Evolutionary conservation across 352 stramenopile genomes (phyloP), one percentile per base, ranked within the genome.

Genomic region (Achlya hypogyna): DNA sequence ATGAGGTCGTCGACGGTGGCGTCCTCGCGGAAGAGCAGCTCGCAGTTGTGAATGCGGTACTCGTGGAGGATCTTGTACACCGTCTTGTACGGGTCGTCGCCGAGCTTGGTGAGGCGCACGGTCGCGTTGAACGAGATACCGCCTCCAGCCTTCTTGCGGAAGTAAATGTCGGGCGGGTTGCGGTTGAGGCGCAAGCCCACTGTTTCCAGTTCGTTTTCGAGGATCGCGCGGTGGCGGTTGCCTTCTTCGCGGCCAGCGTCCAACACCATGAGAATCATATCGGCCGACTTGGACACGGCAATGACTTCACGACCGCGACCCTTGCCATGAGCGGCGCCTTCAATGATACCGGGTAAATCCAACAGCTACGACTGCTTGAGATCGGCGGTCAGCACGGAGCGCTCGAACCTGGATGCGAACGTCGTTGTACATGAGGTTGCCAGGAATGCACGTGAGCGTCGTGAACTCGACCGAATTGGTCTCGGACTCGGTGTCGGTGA

Each of bases 321-420:
- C 67, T 97, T 97, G 62, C 97, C 97, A 74, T 99, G 91, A 0
- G 97, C 96, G 40, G 97, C 97, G 40, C 97, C 97, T 88, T 99
- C 97, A 78, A 99, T 99, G 75, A 99, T 99, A 86, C 97, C 97
- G 1, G 97, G 97, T 53, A 99, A 79, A 96, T 99, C 97, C 47
- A 99, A 79, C 40, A 99, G 79, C 85, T 90, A 62, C 8, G 31
- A 4, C 20, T 10, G 53, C 53, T 14, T 47, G 20, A 29, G 23
- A 2, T 42, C 5, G 56, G 2, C 35, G n/a, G 22, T 45, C 9
- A 20, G 31, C 25, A 42, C 0, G 65, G 23, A 1, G 71, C 72
- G 53, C 28, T 9, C 32, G 23, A 42, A 90, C 81, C 74, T 99
- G 96, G 63, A 99, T 98, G 72, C 93, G 92, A 38, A 96, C 92